phyloP scores from a whole-genome alignment of 805 yeast genomes.

The Ogataea kodamae region DNA sequence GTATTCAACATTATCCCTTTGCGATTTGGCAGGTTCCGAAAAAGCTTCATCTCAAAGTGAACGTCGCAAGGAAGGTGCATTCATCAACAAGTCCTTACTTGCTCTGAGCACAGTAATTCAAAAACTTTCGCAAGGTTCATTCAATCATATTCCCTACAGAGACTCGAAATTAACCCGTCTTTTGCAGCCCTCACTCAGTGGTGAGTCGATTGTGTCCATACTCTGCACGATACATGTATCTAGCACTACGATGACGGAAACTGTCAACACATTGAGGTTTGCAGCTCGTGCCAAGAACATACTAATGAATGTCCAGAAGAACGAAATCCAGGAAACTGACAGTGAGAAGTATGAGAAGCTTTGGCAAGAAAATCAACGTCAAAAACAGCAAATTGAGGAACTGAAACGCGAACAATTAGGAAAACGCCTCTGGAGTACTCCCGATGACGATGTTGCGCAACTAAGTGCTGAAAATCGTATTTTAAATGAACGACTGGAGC shows the following conservation, averaged over 20 bases:
- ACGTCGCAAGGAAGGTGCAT: slow-evolving; percentile 90
- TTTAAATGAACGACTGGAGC: slow-evolving; percentile 65
- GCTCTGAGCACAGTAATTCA: slow-evolving; percentile 93
- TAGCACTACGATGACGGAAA: slow-evolving; percentile 61
- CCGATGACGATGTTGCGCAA: slow-evolving; percentile 33
- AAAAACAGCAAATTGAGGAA: slow-evolving; percentile 47
- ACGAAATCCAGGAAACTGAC: slow-evolving; percentile 38
- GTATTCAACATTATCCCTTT: slow-evolving; percentile 68
- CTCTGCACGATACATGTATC: slow-evolving; percentile 83
- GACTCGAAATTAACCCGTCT: slow-evolving; percentile 90
- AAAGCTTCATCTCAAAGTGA: slow-evolving; percentile 72
- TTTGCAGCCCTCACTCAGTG: slow-evolving; percentile 88
- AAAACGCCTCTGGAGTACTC: slow-evolving; percentile 3
- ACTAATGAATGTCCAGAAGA: slow-evolving; percentile 59
- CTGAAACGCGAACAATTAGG: slow-evolving; percentile 26
- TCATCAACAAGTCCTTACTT: slow-evolving; percentile 82
- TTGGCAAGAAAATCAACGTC: slow-evolving; percentile 56
- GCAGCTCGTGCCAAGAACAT: slow-evolving; percentile 93
- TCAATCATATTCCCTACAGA: slow-evolving; percentile 78
- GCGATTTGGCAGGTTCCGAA: slow-evolving; percentile 98
- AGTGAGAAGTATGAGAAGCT: slow-evolving; percentile 52
- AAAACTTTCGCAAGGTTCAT: slow-evolving; percentile 45
- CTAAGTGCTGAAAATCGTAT: slow-evolving; percentile 60
- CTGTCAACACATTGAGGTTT: slow-evolving; percentile 82
- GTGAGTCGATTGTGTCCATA: slow-evolving; percentile 77